A percentile compares a stretch with the other conserved stretches of the same genome.
Evolutionary conservation across 176 grass and related monocot species (phyloP).

Genomic region (Zoysia japonica): DNA sequence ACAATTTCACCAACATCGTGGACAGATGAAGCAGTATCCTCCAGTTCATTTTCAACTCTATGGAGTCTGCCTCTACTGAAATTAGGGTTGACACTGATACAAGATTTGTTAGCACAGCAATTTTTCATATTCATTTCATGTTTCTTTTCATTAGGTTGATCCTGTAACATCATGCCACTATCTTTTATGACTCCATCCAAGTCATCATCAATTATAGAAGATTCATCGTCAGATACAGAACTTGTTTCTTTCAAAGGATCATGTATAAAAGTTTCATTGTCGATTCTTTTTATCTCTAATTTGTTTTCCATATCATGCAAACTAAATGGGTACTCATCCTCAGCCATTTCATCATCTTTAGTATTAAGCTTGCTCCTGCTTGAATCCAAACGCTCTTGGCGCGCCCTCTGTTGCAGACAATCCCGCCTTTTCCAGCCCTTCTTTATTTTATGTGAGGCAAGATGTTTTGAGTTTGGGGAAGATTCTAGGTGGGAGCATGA

Average conservation of each 20-base stretch:
- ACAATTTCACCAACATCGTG: constrained; percentile 24
- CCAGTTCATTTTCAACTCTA: constrained; percentile 53
- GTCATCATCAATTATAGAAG: constrained; percentile 54
- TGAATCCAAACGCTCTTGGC: constrained; percentile 75
- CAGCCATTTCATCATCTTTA: constrained; percentile 75
- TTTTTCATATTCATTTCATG: constrained; percentile 41
- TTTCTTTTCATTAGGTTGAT: constrained; percentile 37
- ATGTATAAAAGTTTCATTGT: constrained; percentile 42
- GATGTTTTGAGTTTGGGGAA: constrained; percentile 58
- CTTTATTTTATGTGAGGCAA: constrained; percentile 59
- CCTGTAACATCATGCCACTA: constrained; percentile 60
- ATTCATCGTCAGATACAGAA: constrained; percentile 50
- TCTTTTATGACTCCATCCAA: constrained; percentile 50
- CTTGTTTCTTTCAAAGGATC: constrained; percentile 51
- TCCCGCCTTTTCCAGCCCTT: constrained; percentile 76
- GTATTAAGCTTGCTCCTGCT: constrained; percentile 72
- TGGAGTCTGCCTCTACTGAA: constrained; percentile 37
- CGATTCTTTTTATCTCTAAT: constrained; percentile 37
- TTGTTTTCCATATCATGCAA: constrained; percentile 54
- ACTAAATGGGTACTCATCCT: constrained; percentile 52
- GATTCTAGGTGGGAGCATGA: constrained; percentile 39
- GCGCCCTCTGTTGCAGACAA: constrained; percentile 75
- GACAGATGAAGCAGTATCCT: constrained; percentile 53
- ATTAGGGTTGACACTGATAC: constrained; percentile 42
- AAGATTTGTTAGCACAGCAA: constrained; percentile 44